Percentiles rank a stretch among this genome's conserved stretches.
Conservation (phyloP, 129 eudicot genomes). For the Flaveria linearis region DNA sequence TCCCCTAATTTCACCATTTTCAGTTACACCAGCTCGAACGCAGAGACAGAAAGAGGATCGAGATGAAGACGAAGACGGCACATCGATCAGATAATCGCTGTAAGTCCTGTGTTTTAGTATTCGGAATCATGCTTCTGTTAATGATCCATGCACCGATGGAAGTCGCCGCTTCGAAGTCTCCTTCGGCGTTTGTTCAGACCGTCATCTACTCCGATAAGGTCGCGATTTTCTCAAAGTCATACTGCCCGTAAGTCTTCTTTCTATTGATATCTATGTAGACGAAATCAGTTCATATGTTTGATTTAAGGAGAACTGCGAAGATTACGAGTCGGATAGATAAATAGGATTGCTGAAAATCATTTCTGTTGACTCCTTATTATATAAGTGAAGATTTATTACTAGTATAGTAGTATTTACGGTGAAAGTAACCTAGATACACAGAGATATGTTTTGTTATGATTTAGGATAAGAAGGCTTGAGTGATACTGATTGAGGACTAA, state of each 20-base stretch:
- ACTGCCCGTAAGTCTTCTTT: conserved; percentile 72
- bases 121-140: conserved; percentile 8
- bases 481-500: conserved; percentile 13
- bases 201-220: conserved; percentile 84
- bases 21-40: conserved; percentile 12
- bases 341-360: conserved; percentile 3
- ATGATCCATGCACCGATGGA: conserved; percentile 40
- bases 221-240: conserved; percentile 91
- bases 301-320: neutral
- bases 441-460: conserved; percentile 4
- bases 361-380: conserved; percentile 1
- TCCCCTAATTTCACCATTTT: conserved; percentile 19
- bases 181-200: conserved; percentile 83
- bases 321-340: conserved; percentile 1
- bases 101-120: neutral
- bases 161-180: conserved; percentile 67
- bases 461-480: neutral
- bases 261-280: neutral
- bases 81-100: neutral
- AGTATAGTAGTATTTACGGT: neutral
- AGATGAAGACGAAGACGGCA: conserved; percentile 24
- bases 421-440: neutral
- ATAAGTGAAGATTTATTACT: conserved; percentile 13
- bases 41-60: conserved; percentile 12
- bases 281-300: conserved; percentile 20